Evolutionary conservation across 257 asterid species (phyloP).

Genomic region (Solanum ossicruentum): DNA sequence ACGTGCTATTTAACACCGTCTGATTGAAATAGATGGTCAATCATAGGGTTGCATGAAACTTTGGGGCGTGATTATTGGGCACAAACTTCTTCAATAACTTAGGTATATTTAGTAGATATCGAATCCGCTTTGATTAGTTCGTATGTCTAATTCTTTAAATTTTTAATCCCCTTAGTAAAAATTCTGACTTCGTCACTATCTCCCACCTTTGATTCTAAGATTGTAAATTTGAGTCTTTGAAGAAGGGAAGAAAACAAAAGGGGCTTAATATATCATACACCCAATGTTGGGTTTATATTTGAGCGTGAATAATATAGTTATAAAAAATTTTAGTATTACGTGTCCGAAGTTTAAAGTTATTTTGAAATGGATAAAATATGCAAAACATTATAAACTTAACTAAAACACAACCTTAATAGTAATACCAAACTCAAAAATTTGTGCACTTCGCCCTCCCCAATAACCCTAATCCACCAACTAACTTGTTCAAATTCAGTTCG

Average conservation of each 20-base stretch:
- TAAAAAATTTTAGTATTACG: too few species aligned
- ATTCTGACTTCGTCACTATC: neutral
- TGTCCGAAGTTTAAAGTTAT: neutral
- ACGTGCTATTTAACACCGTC: neutral
- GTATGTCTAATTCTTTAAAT: too few species aligned
- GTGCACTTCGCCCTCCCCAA: neutral
- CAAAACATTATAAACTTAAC: neutral
- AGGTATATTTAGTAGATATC: too few species aligned
- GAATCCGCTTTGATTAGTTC: too few species aligned
- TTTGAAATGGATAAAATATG: neutral
- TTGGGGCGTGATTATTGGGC: too few species aligned
- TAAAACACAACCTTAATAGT: neutral
- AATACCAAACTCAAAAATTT: neutral
- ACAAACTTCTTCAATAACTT: neutral
- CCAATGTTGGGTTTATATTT: neutral
- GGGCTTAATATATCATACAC: too few species aligned
- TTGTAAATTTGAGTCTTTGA: neutral
- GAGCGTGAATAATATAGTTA: neutral
- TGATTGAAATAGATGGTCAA: neutral
- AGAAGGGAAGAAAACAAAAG: neutral
- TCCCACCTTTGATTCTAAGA: neutral
- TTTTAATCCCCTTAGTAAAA: too few species aligned
- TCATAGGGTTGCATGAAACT: neutral
- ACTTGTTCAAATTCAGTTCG: neutral
- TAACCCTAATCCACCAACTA: too few species aligned